These are phyloP conservation scores for Drechslerella stenobrocha DNA, from an alignment of 2,329 filamentous ascomycete species.

Conservation along the genomic window DNA sequence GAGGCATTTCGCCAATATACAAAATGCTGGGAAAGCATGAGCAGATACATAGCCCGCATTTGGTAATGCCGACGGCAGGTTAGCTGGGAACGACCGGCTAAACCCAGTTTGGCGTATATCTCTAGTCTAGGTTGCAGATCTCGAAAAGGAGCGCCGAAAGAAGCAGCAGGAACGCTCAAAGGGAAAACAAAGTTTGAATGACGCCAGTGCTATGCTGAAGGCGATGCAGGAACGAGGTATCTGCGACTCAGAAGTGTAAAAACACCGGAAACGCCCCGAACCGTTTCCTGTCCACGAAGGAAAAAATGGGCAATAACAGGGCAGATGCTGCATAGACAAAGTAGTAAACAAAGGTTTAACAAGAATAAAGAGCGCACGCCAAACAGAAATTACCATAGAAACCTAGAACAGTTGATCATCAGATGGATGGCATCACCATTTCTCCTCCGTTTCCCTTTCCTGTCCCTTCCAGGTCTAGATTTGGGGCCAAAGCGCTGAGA, in stretches of 20 bases:
- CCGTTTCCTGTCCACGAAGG: too few relatives aligned
- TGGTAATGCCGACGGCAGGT: slow-evolving; percentile 12
- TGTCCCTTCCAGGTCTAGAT: neutral
- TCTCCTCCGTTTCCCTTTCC: slow-evolving; percentile 15
- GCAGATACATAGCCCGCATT: slow-evolving; percentile 44
- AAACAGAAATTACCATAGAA: too few relatives aligned
- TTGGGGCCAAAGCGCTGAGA: slow-evolving; percentile 4
- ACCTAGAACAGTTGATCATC: too few relatives aligned
- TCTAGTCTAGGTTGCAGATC: slow-evolving; percentile 11
- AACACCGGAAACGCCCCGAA: neutral
- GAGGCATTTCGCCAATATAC: slow-evolving; percentile 20
- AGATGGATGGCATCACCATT: too few relatives aligned
- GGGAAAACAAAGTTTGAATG: neutral
- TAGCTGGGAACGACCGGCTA: slow-evolving; percentile 21
- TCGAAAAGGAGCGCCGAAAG: neutral
- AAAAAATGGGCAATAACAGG: too few relatives aligned
- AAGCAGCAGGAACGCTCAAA: neutral
- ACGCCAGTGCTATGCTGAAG: slow-evolving; percentile 3
- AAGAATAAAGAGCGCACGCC: too few relatives aligned
- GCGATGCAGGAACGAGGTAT: neutral
- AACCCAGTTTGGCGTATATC: neutral
- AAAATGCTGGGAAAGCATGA: slow-evolving; percentile 21
- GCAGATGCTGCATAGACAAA: too few relatives aligned
- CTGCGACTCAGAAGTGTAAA: neutral
- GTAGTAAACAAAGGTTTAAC: too few relatives aligned